These are phyloP conservation scores for Cyclotella distinguenda DNA, from an alignment of 108 stramenopile genomes.

Conservation along the genomic window DNA sequence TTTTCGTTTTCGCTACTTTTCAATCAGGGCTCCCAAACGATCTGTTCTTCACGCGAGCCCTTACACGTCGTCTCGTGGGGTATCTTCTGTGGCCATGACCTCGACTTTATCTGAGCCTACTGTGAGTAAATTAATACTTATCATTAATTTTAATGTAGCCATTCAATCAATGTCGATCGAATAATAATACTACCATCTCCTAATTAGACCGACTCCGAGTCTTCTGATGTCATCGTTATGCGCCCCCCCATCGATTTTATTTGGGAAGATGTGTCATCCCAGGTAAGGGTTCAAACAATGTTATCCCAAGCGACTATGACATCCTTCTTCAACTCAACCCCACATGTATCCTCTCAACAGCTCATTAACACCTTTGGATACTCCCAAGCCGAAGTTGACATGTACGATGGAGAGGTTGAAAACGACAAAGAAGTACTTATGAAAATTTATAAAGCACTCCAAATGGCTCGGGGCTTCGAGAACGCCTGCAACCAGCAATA, in stretches of 20 bases:
- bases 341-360: conserved; percentile 17
- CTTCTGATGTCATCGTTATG: conserved; percentile 48
- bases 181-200: background rate
- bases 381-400: conserved; percentile 61
- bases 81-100: conserved; percentile 33
- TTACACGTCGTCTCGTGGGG: conserved; percentile 4
- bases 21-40: conserved; percentile 24
- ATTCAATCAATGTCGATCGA: background rate
- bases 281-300: conserved; percentile 45
- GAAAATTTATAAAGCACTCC: conserved; percentile 86
- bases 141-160: too few relatives aligned
- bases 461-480: conserved; percentile 92
- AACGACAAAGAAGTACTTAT: conserved; percentile 76
- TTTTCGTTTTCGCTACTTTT: background rate
- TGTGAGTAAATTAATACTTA: conserved; percentile 28
- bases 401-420: conserved; percentile 65
- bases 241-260: conserved; percentile 79
- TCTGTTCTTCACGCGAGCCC: conserved; percentile 25
- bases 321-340: background rate
- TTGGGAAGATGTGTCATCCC: conserved; percentile 61
- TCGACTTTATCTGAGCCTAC: conserved; percentile 36
- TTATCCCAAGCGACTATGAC: background rate
- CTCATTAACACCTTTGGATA: conserved; percentile 77
- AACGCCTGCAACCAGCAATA: conserved; percentile 99
- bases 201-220: conserved; percentile 19